Conservation (phyloP, 2,329 filamentous ascomycete genomes). For the Myriosclerotinia scirpicola region DNA sequence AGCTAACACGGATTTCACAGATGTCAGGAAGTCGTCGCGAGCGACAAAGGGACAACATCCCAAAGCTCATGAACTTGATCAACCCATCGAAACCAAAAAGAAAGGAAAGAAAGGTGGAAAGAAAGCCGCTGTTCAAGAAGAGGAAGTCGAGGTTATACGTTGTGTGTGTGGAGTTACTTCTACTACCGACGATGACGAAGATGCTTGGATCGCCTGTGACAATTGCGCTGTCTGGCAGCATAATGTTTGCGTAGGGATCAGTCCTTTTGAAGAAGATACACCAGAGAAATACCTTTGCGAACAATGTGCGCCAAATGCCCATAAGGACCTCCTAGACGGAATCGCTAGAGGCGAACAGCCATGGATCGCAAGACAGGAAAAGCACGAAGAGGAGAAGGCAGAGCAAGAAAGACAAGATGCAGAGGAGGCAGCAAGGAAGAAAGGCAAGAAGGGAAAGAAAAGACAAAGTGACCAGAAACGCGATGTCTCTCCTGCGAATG, state of each 20-base stretch:
- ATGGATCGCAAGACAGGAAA: conserved; percentile 72
- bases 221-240: conserved; percentile 94
- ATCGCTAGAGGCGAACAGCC: conserved; percentile 79
- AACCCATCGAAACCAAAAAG: conserved; percentile 54
- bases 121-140: conserved; percentile 52
- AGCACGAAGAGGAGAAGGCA: conserved; percentile 56
- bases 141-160: conserved; percentile 68
- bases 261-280: conserved; percentile 70
- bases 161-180: conserved; percentile 90
- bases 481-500: conserved; percentile 46
- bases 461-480: conserved; percentile 60
- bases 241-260: conserved; percentile 90
- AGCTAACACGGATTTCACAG: conserved; percentile 44
- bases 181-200: conserved; percentile 80
- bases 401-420: conserved; percentile 53
- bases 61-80: conserved; percentile 77
- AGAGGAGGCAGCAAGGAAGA: conserved; percentile 46
- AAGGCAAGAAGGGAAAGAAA: conserved; percentile 61
- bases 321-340: conserved; percentile 75
- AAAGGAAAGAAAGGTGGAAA: conserved; percentile 50
- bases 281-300: conserved; percentile 92
- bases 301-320: conserved; percentile 75
- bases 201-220: conserved; percentile 96
- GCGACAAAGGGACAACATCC: conserved; percentile 96
- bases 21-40: conserved; percentile 73